These are phyloP conservation scores for Coniferiporia sulphurascens DNA, from an alignment of 1,284 basidiomycete species.

Conservation along the genomic window DNA sequence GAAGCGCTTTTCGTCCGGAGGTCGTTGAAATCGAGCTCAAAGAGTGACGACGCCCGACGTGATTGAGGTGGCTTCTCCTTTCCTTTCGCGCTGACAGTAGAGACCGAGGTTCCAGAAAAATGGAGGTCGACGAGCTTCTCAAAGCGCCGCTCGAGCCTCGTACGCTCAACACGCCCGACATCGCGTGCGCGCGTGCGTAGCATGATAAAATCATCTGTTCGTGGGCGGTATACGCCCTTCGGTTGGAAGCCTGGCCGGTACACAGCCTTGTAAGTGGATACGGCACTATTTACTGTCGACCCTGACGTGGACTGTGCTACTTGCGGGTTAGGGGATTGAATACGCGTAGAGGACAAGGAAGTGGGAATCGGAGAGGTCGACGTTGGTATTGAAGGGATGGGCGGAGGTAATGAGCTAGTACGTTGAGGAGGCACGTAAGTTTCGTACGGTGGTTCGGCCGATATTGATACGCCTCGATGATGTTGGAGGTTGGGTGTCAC, in stretches of 20 bases:
- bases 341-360: conserved; percentile 22
- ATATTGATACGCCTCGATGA: conserved; percentile 2
- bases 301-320: conserved; percentile 19
- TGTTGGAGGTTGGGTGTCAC: neutral
- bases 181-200: conserved; percentile 51
- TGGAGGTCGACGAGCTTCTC: conserved; percentile 85
- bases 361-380: conserved; percentile 25
- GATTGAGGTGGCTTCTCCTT: conserved; percentile 21
- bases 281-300: conserved; percentile 15
- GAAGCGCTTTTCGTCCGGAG: conserved; percentile 55
- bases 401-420: conserved; percentile 19
- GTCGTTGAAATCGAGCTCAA: conserved; percentile 53
- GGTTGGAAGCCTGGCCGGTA: conserved; percentile 84
- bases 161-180: conserved; percentile 69
- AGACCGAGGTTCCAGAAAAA: conserved; percentile 48
- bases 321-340: conserved; percentile 22
- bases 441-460: neutral
- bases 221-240: conserved; percentile 61
- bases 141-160: conserved; percentile 74
- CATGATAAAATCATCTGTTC: conserved; percentile 76
- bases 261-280: conserved; percentile 39
- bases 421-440: conserved; percentile 14
- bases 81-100: conserved; percentile 19
- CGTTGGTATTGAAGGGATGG: conserved; percentile 26
- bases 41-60: conserved; percentile 58